A percentile compares a stretch with the other conserved stretches of the same genome.
phyloP scores from a whole-genome alignment of 108 stramenopile species.

The Stephanodiscus triporus region DNA sequence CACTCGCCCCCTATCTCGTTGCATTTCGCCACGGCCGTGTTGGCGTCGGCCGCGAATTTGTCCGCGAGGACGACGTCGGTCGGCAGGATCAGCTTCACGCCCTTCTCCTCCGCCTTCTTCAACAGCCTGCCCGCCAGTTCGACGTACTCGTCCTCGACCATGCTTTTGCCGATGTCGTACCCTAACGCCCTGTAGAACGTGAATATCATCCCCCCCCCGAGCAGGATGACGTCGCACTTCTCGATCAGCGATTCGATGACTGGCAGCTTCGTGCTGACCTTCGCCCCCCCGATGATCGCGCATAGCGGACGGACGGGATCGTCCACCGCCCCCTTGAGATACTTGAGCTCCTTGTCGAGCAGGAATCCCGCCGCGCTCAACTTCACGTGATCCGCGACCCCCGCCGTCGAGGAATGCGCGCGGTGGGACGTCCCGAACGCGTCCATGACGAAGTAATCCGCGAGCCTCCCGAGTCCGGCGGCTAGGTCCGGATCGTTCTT shows the following conservation, averaged over 20 bases:
- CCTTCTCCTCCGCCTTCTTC: constrained; percentile 95
- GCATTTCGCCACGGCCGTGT: constrained; percentile 78
- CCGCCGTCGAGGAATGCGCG: constrained; percentile 97
- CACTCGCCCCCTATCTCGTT: constrained; percentile 92
- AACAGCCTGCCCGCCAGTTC: constrained; percentile 87
- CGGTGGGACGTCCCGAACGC: constrained; percentile 99
- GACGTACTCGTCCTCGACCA: constrained; percentile 94
- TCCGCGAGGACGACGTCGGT: constrained; percentile 93
- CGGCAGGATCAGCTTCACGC: constrained; percentile 93
- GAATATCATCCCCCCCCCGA: constrained; percentile 99
- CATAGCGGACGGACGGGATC: constrained; percentile 94
- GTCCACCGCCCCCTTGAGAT: constrained; percentile 96
- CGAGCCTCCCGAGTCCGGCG: constrained; percentile 84
- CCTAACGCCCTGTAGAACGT: constrained; percentile 98
- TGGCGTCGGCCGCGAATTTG: constrained; percentile 89
- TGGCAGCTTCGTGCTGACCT: constrained; percentile 98
- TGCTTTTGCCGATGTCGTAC: constrained; percentile 83
- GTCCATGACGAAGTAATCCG: constrained; percentile 97
- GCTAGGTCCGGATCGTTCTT: constrained; percentile 85
- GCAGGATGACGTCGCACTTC: constrained; percentile 93
- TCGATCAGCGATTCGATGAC: constrained; percentile 97
- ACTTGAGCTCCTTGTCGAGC: constrained; percentile 96
- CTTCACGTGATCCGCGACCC: constrained; percentile 84
- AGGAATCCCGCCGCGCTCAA: constrained; percentile 84
- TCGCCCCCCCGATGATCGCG: constrained; percentile 99